Evolutionary conservation across 2,329 filamentous ascomycete species (phyloP).

Genomic region (Paraphoma sp.): DNA sequence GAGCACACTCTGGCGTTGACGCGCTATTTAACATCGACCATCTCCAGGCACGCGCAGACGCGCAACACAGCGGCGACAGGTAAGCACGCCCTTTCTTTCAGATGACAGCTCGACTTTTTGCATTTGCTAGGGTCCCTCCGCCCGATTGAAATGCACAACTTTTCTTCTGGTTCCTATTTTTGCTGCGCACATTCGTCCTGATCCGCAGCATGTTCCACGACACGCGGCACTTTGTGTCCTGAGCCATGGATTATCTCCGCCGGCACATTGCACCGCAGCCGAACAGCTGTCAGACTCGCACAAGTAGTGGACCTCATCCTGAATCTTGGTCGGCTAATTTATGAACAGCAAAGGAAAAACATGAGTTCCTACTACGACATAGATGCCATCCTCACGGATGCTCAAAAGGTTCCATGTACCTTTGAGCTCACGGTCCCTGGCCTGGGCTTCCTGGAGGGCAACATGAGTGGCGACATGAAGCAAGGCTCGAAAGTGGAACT

Average conservation of each 20-base stretch:
- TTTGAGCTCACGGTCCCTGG: constrained; percentile 90
- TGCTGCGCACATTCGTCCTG: constrained; percentile 24
- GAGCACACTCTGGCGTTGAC: not conserved
- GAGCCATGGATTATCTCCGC: constrained; percentile 2
- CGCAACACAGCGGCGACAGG: constrained; percentile 28
- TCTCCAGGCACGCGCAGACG: constrained; percentile 41
- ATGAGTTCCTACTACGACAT: constrained; percentile 80
- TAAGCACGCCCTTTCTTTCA: constrained; percentile 1
- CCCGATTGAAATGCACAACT: not conserved
- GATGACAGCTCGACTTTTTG: not conserved
- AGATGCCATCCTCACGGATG: constrained; percentile 83
- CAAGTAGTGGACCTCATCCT: not conserved
- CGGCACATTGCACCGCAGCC: not conserved
- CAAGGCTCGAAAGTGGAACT: constrained; percentile 80
- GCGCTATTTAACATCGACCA: constrained; percentile 25
- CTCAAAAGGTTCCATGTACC: constrained; percentile 95
- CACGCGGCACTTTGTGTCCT: constrained; percentile 32
- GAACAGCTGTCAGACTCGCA: not conserved
- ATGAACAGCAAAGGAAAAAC: not conserved
- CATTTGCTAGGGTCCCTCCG: constrained; percentile 5
- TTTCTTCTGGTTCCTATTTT: constrained; percentile 9
- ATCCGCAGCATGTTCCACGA: constrained; percentile 21
- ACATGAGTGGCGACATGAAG: constrained; percentile 75
- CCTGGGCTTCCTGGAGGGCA: constrained; percentile 89
- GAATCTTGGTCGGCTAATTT: not conserved